A percentile compares a stretch with the other conserved stretches of the same genome.
These are phyloP conservation scores for Pichia thaimueangensis DNA, from an alignment of 805 yeast species.

Conservation along the genomic window DNA sequence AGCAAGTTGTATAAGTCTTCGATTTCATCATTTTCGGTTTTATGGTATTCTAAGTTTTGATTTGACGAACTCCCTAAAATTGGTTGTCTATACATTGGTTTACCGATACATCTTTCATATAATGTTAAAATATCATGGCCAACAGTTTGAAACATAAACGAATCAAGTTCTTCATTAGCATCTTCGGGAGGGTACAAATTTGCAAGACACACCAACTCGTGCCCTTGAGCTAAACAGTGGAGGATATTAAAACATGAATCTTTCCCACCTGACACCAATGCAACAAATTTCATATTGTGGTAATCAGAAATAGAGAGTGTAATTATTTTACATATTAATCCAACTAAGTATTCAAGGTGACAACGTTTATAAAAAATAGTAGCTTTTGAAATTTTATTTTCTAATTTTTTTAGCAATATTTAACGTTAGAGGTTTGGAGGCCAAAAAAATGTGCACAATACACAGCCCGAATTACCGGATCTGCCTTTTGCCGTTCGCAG, in stretches of 20 bases:
- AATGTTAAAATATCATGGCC: constrained; percentile 73
- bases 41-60: constrained; percentile 59
- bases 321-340: too few relatives aligned
- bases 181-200: constrained; percentile 60
- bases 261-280: constrained; percentile 91
- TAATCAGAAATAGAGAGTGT: too few relatives aligned
- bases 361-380: too few relatives aligned
- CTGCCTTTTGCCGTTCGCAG: too few relatives aligned
- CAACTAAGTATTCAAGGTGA: too few relatives aligned
- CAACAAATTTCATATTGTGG: constrained; percentile 82
- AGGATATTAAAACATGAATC: constrained; percentile 88
- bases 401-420: too few relatives aligned
- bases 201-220: constrained; percentile 78
- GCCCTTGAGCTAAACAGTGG: constrained; percentile 82
- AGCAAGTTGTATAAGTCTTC: constrained; percentile 69
- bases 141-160: constrained; percentile 97
- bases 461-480: too few relatives aligned
- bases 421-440: too few relatives aligned
- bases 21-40: constrained; percentile 75
- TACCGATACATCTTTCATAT: constrained; percentile 64
- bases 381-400: too few relatives aligned
- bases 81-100: constrained; percentile 69
- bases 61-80: constrained; percentile 61
- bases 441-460: too few relatives aligned
- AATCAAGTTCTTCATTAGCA: constrained; percentile 67